Evolutionary conservation across 139 green algal genomes (phyloP).

Genomic region (Micromonas pusilla): DNA sequence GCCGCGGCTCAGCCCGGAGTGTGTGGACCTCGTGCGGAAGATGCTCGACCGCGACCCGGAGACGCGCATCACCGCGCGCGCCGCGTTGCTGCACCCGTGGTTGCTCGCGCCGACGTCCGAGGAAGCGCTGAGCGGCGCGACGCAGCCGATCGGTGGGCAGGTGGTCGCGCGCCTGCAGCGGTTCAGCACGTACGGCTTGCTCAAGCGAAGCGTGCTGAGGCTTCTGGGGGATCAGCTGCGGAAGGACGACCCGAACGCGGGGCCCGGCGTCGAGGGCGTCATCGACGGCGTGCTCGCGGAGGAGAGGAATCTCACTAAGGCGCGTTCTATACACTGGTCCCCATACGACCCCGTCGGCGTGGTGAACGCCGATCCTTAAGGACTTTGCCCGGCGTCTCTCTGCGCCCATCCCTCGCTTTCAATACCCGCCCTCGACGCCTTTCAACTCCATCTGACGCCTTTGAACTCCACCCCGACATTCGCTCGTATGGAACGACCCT

Average conservation of each 20-base stretch:
- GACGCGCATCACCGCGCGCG: slow-evolving; percentile 26
- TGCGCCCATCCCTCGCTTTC: too few species aligned
- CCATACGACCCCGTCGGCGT: too few species aligned
- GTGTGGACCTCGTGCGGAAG: slow-evolving; percentile 26
- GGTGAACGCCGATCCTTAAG: too few species aligned
- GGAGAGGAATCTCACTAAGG: background rate
- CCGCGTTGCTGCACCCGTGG: slow-evolving; percentile 36
- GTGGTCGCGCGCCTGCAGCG: slow-evolving; percentile 34
- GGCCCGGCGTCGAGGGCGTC: background rate
- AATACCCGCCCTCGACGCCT: too few species aligned
- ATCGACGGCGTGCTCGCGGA: background rate
- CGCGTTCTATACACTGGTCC: too few species aligned
- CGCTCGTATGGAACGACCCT: background rate
- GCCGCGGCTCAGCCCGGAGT: slow-evolving; percentile 13
- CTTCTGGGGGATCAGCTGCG: slow-evolving; percentile 20
- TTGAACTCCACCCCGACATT: too few species aligned
- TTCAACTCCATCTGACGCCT: too few species aligned
- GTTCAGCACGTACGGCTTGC: slow-evolving; percentile 32
- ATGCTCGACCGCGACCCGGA: slow-evolving; percentile 27
- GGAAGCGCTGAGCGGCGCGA: background rate
- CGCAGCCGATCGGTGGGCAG: background rate
- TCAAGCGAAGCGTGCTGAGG: slow-evolving; percentile 30
- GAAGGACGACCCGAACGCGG: background rate
- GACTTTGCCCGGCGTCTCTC: too few species aligned
- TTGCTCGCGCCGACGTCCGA: background rate